Percentiles rank a stretch among this genome's conserved stretches.
These are phyloP conservation scores for Pseudogymnoascus sp. DNA, from an alignment of 2,329 filamentous ascomycete species.

Conservation along the genomic window DNA sequence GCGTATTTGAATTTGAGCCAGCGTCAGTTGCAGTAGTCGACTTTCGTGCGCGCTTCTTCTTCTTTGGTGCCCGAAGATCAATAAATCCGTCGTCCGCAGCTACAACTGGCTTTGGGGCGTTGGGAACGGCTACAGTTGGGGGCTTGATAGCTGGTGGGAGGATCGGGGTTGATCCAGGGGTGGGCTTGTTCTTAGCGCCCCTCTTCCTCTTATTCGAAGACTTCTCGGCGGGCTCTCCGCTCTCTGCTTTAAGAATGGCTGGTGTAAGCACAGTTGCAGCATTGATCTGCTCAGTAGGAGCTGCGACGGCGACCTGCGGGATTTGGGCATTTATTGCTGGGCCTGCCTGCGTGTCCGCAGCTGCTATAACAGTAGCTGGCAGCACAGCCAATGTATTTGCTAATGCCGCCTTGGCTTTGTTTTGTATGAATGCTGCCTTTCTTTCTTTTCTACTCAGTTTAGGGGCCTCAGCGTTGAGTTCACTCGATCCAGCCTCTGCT, in stretches of 20 bases:
- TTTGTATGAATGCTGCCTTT: neutral
- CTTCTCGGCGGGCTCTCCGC: neutral
- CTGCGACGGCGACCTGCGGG: neutral
- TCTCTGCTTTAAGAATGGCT: neutral
- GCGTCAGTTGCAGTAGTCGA: neutral
- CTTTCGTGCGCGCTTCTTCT: slow-evolving; percentile 8
- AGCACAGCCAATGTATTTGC: neutral
- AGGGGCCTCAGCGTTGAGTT: neutral
- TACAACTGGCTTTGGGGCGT: neutral
- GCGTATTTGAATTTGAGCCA: neutral
- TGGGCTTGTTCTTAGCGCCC: neutral
- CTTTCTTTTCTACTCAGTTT: neutral
- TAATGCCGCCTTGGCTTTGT: neutral
- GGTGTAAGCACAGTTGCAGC: neutral
- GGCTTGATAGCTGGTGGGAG: neutral
- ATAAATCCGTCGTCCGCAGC: neutral
- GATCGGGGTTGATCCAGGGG: neutral
- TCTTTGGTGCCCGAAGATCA: slow-evolving; percentile 3
- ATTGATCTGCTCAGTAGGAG: neutral
- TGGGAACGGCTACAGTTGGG: neutral
- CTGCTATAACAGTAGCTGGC: neutral
- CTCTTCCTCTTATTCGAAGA: neutral
- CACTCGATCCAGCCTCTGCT: neutral
- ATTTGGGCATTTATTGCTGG: neutral
- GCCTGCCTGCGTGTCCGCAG: neutral